Conservation (phyloP, 2,329 filamentous ascomycete genomes). For the Talaromyces sp. region DNA sequence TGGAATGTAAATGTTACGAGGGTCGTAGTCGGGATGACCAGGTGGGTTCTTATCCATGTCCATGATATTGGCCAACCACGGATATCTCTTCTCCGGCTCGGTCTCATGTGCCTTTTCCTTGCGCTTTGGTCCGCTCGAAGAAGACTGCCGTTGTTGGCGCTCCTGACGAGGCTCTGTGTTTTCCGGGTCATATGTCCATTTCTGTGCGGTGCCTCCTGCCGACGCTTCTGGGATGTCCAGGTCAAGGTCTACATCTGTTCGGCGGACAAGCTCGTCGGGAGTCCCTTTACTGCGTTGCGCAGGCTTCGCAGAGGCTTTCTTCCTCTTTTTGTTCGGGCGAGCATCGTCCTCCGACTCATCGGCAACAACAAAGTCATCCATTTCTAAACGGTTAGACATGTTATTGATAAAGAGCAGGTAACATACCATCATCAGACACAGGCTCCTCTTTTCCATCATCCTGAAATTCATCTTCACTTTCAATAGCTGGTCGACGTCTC, state of each 20-base stretch:
- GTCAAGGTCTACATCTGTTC: slow-evolving; percentile 54
- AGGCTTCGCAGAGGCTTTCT: slow-evolving; percentile 54
- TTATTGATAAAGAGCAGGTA: neutral
- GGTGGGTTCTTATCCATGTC: slow-evolving; percentile 80
- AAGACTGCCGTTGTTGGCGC: slow-evolving; percentile 38
- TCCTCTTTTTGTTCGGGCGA: slow-evolving; percentile 66
- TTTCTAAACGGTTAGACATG: slow-evolving; percentile 50
- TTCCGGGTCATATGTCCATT: slow-evolving; percentile 74
- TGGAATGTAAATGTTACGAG: slow-evolving; percentile 85
- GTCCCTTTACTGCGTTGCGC: slow-evolving; percentile 32
- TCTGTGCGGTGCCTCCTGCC: slow-evolving; percentile 66
- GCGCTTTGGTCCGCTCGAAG: slow-evolving; percentile 30
- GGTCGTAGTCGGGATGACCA: slow-evolving; percentile 84
- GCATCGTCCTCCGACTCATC: slow-evolving; percentile 81
- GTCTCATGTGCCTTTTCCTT: slow-evolving; percentile 71
- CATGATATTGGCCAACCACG: slow-evolving; percentile 81
- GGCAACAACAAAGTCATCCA: slow-evolving; percentile 82
- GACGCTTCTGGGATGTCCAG: slow-evolving; percentile 54
- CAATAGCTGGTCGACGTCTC: slow-evolving; percentile 60
- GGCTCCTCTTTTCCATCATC: slow-evolving; percentile 52
- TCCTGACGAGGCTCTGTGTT: slow-evolving; percentile 52
- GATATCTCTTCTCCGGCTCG: slow-evolving; percentile 81
- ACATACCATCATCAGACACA: slow-evolving; percentile 50
- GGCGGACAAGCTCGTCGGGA: slow-evolving; percentile 44
- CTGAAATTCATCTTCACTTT: slow-evolving; percentile 67